Evolutionary conservation across 768 basidiomycete species (phyloP), one percentile per base, ranked within the genome.

Genomic region (Agaricus bisporus): DNA sequence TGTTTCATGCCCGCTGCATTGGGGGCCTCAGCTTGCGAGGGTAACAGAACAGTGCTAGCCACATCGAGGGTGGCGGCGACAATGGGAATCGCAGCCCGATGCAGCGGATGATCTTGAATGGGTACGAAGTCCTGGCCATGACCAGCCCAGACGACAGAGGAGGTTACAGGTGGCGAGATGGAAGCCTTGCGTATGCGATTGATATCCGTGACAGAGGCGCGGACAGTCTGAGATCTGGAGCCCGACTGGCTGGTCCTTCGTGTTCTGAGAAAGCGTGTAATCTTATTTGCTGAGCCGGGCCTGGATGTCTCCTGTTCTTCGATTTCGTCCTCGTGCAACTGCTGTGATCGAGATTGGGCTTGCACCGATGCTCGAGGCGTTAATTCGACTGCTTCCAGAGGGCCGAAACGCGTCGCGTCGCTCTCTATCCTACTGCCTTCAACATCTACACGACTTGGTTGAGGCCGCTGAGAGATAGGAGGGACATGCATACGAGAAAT

Each of bases 161-260:
- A 61, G 15, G 58, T 46, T 36, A 64, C 55, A 14, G 65, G 63
- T 20, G 60, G 49, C 11, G 64, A 64, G 41, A 64, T 66, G n/a
- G 61, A 59, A 18, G 56, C 41, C 46, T 63, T 64, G n/a, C 52
- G 56, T 45, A 61, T 46, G 15, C 59, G 56, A 22, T 47, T 42
- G 26, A 47, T 28, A n/a, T 60, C 57, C 14, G 51, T 15, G 15
- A 51, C 36, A 17, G 32, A 42, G 20, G 49, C 41, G 38, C 47
- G 46, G 20, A 46, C 32, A 48, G 36, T 29, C 20, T 48, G 36
- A 17, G 50, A 53, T 20, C 49, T 41, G 12, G 55, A 37, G 39
- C 38, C 44, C 12, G 44, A 17, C 26, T 43, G 45, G 43, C 38
- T 49, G 12, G 35, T 28, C 38, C 52, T 53, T 20, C 39, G 47